Evolutionary conservation across 2,329 filamentous ascomycete genomes (phyloP).

Genomic region (Malbranchea zuffiana): DNA sequence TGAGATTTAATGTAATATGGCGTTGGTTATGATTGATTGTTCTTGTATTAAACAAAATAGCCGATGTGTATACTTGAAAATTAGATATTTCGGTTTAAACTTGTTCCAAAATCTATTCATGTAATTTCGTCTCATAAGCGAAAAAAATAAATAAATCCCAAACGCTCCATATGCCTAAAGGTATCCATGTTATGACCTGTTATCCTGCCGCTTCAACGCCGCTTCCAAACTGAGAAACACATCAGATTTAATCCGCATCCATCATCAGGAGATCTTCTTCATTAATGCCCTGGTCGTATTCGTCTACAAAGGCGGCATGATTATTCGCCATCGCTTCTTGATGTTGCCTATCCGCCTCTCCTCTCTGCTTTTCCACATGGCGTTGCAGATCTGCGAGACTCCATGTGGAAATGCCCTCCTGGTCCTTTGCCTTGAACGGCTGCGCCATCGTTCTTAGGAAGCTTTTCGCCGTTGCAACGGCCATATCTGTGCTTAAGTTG

Average conservation of each 20-base stretch:
- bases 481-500: slow-evolving; percentile 92
- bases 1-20: slow-evolving; percentile 17
- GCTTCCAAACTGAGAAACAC: no score
- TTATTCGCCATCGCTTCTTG: slow-evolving; percentile 42
- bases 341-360: slow-evolving; percentile 56
- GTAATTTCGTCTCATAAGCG: no score
- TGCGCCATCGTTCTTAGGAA: slow-evolving; percentile 89
- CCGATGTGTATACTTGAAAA: no score
- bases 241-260: slow-evolving; percentile 26
- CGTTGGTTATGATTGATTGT: slow-evolving; percentile 2
- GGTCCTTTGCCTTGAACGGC: slow-evolving; percentile 69
- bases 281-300: slow-evolving; percentile 17
- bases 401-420: slow-evolving; percentile 92
- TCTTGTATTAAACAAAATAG: slow-evolving; percentile 6
- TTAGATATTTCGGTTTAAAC: no score
- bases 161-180: no score
- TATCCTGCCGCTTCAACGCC: no score
- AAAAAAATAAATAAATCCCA: no score
- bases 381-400: slow-evolving; percentile 63
- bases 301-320: slow-evolving; percentile 13
- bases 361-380: slow-evolving; percentile 58
- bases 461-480: slow-evolving; percentile 74
- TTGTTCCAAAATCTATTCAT: no score
- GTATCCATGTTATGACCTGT: no score
- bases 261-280: slow-evolving; percentile 32